Evolutionary conservation across 164 flowering plant species (phyloP).

Genomic region (Echeveria elegans): DNA sequence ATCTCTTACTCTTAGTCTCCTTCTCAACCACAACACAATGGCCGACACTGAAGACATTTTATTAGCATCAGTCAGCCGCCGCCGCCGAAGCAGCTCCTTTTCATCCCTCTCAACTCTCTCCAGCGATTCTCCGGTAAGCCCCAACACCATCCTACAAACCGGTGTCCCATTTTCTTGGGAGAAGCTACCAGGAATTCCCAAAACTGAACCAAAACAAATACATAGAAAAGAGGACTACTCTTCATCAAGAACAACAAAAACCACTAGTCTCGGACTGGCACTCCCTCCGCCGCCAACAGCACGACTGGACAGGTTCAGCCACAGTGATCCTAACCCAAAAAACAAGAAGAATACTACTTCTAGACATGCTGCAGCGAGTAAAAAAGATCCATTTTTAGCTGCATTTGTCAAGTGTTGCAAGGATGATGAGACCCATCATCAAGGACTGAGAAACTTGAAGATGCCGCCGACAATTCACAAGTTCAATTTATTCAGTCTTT

Average conservation of each 20-base stretch:
- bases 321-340: conserved; percentile 3
- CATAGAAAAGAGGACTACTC: conserved; percentile 14
- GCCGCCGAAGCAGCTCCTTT: not conserved
- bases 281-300: conserved; percentile 23
- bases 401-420: conserved; percentile 48
- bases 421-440: conserved; percentile 19
- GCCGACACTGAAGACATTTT: not conserved
- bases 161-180: conserved; percentile 72
- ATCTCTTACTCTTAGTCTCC: too few relatives aligned
- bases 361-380: not conserved
- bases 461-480: conserved; percentile 24
- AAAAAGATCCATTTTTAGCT: conserved; percentile 42
- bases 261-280: conserved; percentile 44
- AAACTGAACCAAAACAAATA: conserved; percentile 14
- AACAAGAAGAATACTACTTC: not conserved
- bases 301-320: not conserved
- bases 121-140: conserved; percentile 15
- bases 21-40: not conserved
- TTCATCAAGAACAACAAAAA: not conserved
- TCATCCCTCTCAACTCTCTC: conserved; percentile 1
- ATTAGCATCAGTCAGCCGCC: not conserved
- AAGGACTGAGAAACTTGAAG: conserved; percentile 10
- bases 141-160: conserved; percentile 20
- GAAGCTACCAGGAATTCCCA: conserved; percentile 52
- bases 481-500: conserved; percentile 27